phyloP scores from a whole-genome alignment of 257 asterid genomes.

The Nicotiana attenuata region DNA sequence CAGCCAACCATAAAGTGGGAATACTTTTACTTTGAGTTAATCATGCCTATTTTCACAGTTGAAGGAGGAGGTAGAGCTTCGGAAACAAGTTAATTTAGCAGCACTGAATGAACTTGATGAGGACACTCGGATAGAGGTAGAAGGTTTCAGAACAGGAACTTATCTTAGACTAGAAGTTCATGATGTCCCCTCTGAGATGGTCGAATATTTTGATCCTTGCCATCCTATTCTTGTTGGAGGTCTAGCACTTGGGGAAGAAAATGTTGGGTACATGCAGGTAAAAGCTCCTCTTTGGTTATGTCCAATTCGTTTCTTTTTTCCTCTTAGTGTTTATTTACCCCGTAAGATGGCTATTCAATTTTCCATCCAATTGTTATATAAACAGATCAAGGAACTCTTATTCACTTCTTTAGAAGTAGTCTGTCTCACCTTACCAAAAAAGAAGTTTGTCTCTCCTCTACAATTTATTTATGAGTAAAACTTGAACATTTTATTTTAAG shows the following conservation, averaged over 20 bases:
- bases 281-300: slow-evolving; percentile 16
- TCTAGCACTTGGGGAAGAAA: slow-evolving; percentile 83
- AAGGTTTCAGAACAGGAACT: slow-evolving; percentile 86
- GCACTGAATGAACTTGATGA: slow-evolving; percentile 92
- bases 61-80: slow-evolving; percentile 85
- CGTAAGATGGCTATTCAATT: background rate
- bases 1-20: background rate
- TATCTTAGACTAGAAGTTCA: slow-evolving; percentile 85
- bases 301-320: background rate
- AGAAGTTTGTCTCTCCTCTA: too few relatives aligned
- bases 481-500: too few relatives aligned
- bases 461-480: too few relatives aligned
- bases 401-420: too few relatives aligned
- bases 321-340: background rate
- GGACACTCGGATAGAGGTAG: slow-evolving; percentile 70
- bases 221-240: slow-evolving; percentile 96
- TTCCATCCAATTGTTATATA: too few relatives aligned
- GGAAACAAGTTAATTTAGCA: slow-evolving; percentile 68
- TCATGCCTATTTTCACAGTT: slow-evolving; percentile 39
- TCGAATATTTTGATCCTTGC: slow-evolving; percentile 85
- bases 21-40: background rate
- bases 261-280: slow-evolving; percentile 97
- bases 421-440: too few relatives aligned
- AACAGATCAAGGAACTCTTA: too few relatives aligned
- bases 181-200: slow-evolving; percentile 90